phyloP scores from a whole-genome alignment of 768 basidiomycete genomes.

The Lactarius hengduanensis region DNA sequence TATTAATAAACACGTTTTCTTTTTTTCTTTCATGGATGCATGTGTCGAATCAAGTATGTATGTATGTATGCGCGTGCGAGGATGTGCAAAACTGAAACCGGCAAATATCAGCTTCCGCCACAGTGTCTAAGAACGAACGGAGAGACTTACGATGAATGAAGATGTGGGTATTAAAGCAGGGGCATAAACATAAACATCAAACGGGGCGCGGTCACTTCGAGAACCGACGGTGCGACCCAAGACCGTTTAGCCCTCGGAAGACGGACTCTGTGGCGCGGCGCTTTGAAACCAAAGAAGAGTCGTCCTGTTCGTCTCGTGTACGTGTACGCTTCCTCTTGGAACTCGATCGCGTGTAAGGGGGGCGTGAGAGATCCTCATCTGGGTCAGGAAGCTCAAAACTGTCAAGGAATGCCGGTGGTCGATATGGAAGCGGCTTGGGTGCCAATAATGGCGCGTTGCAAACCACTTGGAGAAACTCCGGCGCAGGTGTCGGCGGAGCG shows the following conservation, averaged over 20 bases:
- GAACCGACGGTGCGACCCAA: constrained; percentile 16
- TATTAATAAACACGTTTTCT: constrained; percentile 27
- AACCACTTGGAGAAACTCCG: constrained; percentile 46
- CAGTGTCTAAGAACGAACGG: not conserved
- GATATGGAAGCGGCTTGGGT: constrained; percentile 66
- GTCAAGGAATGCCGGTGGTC: constrained; percentile 66
- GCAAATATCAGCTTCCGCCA: constrained; percentile 7
- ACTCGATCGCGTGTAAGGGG: constrained; percentile 57
- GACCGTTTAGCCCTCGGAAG: constrained; percentile 23
- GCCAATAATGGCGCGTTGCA: constrained; percentile 69
- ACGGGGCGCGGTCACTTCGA: constrained; percentile 13
- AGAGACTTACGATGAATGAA: constrained; percentile 22
- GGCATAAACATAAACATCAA: constrained; percentile 11
- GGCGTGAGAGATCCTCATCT: constrained; percentile 67
- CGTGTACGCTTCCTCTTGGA: constrained; percentile 52
- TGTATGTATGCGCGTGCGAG: constrained; percentile 21
- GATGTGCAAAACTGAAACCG: constrained; percentile 17
- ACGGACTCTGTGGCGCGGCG: constrained; percentile 21
- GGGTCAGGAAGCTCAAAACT: constrained; percentile 63
- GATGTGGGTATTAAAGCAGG: constrained; percentile 12
- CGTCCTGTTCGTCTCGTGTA: constrained; percentile 18
- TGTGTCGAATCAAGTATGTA: constrained; percentile 19
- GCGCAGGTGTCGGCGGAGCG: constrained; percentile 33
- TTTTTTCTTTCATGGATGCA: constrained; percentile 18
- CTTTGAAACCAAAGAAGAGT: constrained; percentile 15